phyloP scores from a whole-genome alignment of 2,329 filamentous ascomycete genomes.

The Alternaria triticimaculans region DNA sequence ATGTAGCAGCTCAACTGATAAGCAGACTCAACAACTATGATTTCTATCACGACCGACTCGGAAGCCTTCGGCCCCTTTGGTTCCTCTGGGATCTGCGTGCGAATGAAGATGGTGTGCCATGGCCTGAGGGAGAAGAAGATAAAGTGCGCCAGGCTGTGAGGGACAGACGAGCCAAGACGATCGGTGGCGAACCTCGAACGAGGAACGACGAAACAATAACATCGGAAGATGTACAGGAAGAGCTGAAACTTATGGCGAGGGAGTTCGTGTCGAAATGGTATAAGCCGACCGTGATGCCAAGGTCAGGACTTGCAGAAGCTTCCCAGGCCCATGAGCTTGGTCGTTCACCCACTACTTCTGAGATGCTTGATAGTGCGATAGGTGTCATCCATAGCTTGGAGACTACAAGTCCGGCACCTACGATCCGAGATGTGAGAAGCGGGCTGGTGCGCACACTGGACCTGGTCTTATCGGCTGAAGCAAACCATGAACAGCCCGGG shows the following conservation, averaged over 20 bases:
- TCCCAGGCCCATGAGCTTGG: background rate
- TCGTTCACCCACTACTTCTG: background rate
- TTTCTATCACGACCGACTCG: background rate
- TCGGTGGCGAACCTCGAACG: background rate
- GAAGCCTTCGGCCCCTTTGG: background rate
- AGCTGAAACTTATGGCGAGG: background rate
- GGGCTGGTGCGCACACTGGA: background rate
- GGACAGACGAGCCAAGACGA: background rate
- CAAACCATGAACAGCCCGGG: background rate
- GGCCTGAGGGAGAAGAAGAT: background rate
- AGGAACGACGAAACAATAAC: background rate
- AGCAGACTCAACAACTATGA: background rate
- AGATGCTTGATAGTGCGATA: background rate
- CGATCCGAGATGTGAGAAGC: background rate
- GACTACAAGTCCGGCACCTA: background rate
- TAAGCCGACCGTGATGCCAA: accelerated
- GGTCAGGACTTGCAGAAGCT: background rate
- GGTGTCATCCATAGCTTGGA: background rate
- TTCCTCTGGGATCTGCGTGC: background rate
- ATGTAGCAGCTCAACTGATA: background rate
- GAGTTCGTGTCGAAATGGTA: background rate
- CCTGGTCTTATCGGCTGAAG: background rate
- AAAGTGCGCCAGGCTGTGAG: background rate
- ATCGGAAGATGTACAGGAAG: background rate
- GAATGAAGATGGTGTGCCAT: background rate